Evolutionary conservation across 2,329 filamentous ascomycete genomes (phyloP).

Genomic region (Ascochyta koolunga): DNA sequence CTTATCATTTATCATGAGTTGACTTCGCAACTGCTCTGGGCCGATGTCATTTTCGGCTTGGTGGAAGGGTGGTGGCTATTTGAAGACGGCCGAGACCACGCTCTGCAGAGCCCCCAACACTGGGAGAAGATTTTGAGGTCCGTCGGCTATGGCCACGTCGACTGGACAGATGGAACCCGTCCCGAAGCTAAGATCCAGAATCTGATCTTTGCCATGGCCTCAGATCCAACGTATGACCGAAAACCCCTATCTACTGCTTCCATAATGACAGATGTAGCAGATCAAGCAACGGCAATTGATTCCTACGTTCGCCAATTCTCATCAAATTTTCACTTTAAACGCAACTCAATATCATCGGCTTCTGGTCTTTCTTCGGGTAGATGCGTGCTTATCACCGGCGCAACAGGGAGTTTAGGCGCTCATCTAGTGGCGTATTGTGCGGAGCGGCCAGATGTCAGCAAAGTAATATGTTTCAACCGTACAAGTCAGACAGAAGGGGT

Average conservation of each 20-base stretch:
- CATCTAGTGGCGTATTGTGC: slow-evolving; percentile 45
- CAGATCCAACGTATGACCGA: neutral
- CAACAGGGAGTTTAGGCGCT: slow-evolving; percentile 48
- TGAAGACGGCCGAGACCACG: slow-evolving; percentile 12
- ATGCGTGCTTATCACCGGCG: slow-evolving; percentile 49
- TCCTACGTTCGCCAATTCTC: too few relatives aligned
- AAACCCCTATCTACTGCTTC: neutral
- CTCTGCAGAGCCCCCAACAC: neutral
- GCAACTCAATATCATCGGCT: too few relatives aligned
- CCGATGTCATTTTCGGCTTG: slow-evolving; percentile 24
- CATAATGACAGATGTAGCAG: too few relatives aligned
- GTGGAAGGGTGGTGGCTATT: slow-evolving; percentile 30
- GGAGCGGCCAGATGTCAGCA: slow-evolving; percentile 30
- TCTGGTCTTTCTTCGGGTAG: neutral
- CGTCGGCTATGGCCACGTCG: slow-evolving; percentile 12
- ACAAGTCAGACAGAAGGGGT: slow-evolving; percentile 33
- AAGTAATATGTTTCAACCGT: slow-evolving; percentile 56
- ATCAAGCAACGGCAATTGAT: too few relatives aligned
- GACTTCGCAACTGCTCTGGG: slow-evolving; percentile 20
- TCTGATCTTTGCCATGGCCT: too few relatives aligned
- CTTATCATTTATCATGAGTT: slow-evolving; percentile 17
- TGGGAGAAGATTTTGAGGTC: slow-evolving; percentile 12
- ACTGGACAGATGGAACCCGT: slow-evolving; percentile 16
- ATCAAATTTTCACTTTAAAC: too few relatives aligned
- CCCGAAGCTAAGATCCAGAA: neutral